phyloP scores from a whole-genome alignment of 306 rosid genomes.

The Rosa persica region DNA sequence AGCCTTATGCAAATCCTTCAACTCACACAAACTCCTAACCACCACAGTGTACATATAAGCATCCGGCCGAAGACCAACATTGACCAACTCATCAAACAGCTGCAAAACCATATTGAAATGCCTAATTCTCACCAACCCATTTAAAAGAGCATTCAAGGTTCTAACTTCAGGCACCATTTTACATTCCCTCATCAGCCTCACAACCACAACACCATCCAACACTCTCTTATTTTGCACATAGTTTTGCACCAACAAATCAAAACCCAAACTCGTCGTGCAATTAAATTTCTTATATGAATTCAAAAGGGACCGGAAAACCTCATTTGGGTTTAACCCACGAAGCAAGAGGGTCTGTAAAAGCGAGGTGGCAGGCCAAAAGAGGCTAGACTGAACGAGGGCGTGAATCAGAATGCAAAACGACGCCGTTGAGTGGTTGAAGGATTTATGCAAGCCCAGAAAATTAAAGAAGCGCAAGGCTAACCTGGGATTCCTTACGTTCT shows the following conservation, averaged over 20 bases:
- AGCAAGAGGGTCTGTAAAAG: conserved; percentile 71
- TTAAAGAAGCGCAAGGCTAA: conserved; percentile 89
- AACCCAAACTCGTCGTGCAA: conserved; percentile 59
- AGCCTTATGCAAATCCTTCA: conserved; percentile 63
- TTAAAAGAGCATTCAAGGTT: conserved; percentile 74
- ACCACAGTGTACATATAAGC: conserved; percentile 62
- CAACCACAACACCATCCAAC: conserved; percentile 50
- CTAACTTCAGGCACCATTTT: conserved; percentile 69
- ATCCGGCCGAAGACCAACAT: conserved; percentile 65
- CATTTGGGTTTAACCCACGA: conserved; percentile 60
- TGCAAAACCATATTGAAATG: conserved; percentile 56
- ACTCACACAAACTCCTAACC: conserved; percentile 64
- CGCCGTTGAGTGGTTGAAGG: conserved; percentile 65
- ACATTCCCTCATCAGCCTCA: conserved; percentile 57
- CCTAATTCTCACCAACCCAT: conserved; percentile 64
- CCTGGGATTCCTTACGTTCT: conserved; percentile 54
- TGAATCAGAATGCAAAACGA: conserved; percentile 80
- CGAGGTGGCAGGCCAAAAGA: conserved; percentile 82
- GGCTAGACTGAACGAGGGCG: conserved; percentile 48
- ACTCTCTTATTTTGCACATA: conserved; percentile 53
- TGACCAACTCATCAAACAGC: conserved; percentile 58
- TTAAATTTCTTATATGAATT: conserved; percentile 33
- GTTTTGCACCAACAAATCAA: conserved; percentile 73
- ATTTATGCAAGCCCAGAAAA: conserved; percentile 75
- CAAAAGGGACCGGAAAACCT: conserved; percentile 44